Base-by-base conservation (phyloP, 306 rosid genomes). In the Fagus sylvatica region DNA sequence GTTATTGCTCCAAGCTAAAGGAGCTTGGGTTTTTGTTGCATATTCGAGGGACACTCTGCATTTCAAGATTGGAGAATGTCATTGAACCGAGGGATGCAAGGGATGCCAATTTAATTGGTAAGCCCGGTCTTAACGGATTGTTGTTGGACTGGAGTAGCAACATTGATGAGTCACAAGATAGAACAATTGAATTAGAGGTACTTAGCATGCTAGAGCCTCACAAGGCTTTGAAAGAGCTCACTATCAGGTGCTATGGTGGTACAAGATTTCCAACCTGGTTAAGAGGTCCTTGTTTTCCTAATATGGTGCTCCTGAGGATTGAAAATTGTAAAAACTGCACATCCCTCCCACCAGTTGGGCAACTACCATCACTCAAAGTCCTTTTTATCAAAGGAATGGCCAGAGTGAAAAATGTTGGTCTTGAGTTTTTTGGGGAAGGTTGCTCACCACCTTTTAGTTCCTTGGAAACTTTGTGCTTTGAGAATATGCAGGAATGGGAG, bases 21-120 rank as follows among this genome's bases (percentile, higher is more conserved):
- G 69, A 62, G 4, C 8, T 74, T 9, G 53, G 53, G 34, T 39
- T 41, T 13, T 34, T 62, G 43, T 12, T 17, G 6, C 19, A 61
- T 61, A 70, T 74, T 17, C 46, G 4, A 6, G 78, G 78, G 48
- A 74, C 11, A 16, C 40, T 74, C 16, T 6, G 11, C 41, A 48
- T 76, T 30, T 46, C 78, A 60, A 5, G 36, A 30, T 53, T 74
- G 30, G 75, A 77, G 36, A 69, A 77, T 69, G 75, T 55, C 15
- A 56, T 0, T 32, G 13, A 22, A 28, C 6, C 16, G 0, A 8
- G 7, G 10, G 71, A 74, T 46, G 78, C 78, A 7, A n/a, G n/a
- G 48, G 49, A 33, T 4, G 60, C 71, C 0, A 74, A 60, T 28
- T 61, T 74, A 32, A 30, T 22, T 15, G 53, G 56, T 4, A 74